phyloP scores from a whole-genome alignment of 192 early-diverging fungal species.

The Podila horticola region DNA sequence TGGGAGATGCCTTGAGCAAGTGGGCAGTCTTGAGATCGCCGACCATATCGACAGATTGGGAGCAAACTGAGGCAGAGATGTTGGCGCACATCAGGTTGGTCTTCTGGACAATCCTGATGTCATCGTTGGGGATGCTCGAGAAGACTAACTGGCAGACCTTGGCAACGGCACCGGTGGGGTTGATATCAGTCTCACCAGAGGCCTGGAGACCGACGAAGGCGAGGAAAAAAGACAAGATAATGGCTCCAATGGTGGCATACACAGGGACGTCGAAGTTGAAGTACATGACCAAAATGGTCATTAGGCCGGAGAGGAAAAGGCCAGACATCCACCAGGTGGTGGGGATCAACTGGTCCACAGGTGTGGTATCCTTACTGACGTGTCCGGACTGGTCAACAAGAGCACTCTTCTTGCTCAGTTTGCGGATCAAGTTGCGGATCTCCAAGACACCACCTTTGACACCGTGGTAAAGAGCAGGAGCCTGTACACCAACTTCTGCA shows the following conservation, averaged over 20 bases:
- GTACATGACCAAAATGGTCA: conserved; percentile 66
- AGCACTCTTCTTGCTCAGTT: conserved; percentile 17
- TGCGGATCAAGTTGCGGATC: conserved; percentile 24
- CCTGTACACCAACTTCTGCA: conserved; percentile 64
- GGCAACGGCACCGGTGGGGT: conserved; percentile 70
- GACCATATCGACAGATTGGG: conserved; percentile 76
- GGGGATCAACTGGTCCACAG: conserved; percentile 62
- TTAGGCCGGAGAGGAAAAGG: conserved; percentile 58
- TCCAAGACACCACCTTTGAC: conserved; percentile 45
- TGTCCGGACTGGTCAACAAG: conserved; percentile 28
- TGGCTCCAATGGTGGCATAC: conserved; percentile 66
- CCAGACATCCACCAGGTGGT: conserved; percentile 65
- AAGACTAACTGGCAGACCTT: conserved; percentile 76
- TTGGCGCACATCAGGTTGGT: conserved; percentile 71
- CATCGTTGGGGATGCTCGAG: conserved; percentile 58
- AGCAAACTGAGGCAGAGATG: conserved; percentile 65
- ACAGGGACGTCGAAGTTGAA: conserved; percentile 65
- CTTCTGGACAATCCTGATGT: conserved; percentile 53
- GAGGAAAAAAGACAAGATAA: conserved; percentile 72
- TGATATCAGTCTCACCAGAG: conserved; percentile 74
- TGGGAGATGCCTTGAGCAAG: conserved; percentile 68
- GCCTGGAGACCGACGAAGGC: conserved; percentile 73
- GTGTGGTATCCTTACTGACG: conserved; percentile 52
- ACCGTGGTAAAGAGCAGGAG: conserved; percentile 54
- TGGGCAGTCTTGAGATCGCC: conserved; percentile 78